A percentile compares a stretch with the other conserved stretches of the same genome.
phyloP scores from a whole-genome alignment of 441 rosid genomes.

The Pelargonium fulgidum region DNA sequence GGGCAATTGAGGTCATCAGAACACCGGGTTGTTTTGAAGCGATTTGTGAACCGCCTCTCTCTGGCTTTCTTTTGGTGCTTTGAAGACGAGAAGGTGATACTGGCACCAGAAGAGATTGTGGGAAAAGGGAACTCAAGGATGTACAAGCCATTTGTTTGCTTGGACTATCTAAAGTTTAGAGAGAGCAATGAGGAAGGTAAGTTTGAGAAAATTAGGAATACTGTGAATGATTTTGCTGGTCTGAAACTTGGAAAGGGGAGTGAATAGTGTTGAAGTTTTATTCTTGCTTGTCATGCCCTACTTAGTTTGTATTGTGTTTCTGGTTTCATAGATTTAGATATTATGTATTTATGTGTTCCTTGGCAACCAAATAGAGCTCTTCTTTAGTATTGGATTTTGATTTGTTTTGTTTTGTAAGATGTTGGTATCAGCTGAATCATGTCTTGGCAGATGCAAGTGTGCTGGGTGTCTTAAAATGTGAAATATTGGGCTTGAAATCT shows the following conservation, averaged over 20 bases:
- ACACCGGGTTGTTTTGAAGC: slow-evolving; percentile 54
- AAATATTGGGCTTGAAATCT: not conserved
- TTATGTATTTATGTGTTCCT: too few relatives aligned
- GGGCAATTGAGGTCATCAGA: slow-evolving; percentile 60
- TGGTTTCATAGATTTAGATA: too few relatives aligned
- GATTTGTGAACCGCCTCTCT: slow-evolving; percentile 37
- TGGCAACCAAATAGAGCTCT: not conserved
- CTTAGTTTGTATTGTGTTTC: not conserved
- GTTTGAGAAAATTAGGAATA: slow-evolving; percentile 57
- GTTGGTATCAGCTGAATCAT: not conserved
- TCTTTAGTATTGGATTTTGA: not conserved
- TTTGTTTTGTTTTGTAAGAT: not conserved
- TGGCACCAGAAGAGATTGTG: slow-evolving; percentile 53
- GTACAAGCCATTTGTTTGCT: slow-evolving; percentile 47
- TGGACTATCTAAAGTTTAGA: slow-evolving; percentile 54
- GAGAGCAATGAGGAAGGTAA: slow-evolving; percentile 56
- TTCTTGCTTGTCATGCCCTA: not conserved
- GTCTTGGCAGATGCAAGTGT: not conserved
- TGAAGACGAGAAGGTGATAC: slow-evolving; percentile 52
- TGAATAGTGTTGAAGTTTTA: not conserved
- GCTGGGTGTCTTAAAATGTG: not conserved
- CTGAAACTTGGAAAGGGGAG: slow-evolving; percentile 20
- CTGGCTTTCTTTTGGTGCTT: slow-evolving; percentile 64
- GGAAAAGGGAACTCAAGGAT: slow-evolving; percentile 38
- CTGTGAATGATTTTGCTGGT: slow-evolving; percentile 61